Conservation (phyloP, 805 yeast genomes). For the Pichia heedii region DNA sequence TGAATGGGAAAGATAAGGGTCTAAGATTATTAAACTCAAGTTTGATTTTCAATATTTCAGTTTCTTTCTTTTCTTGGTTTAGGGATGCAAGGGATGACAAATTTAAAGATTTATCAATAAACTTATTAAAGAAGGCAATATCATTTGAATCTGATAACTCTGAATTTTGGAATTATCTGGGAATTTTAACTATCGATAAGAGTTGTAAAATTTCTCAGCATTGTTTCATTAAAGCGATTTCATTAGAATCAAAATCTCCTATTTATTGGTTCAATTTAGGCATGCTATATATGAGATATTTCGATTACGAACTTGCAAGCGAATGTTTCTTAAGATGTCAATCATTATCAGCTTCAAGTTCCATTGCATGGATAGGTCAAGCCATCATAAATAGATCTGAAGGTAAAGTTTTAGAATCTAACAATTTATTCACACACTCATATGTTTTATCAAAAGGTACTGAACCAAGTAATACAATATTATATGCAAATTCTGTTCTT, state of each 20-base stretch:
- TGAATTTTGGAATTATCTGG: slow-evolving; percentile 76
- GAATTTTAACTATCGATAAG: slow-evolving; percentile 56
- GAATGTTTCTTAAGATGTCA: slow-evolving; percentile 68
- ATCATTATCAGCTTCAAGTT: slow-evolving; percentile 68
- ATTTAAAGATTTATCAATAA: slow-evolving; percentile 45
- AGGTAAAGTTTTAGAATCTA: slow-evolving; percentile 44
- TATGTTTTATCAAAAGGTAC: slow-evolving; percentile 68
- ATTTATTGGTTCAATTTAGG: slow-evolving; percentile 78
- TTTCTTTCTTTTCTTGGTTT: slow-evolving; percentile 46
- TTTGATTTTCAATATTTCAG: slow-evolving; percentile 60
- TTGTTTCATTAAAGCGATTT: slow-evolving; percentile 76
- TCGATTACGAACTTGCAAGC: slow-evolving; percentile 64
- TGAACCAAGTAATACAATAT: slow-evolving; percentile 57
- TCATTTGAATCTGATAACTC: slow-evolving; percentile 61
- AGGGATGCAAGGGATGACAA: slow-evolving; percentile 14
- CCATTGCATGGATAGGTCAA: slow-evolving; percentile 78
- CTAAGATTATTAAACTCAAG: slow-evolving; percentile 45
- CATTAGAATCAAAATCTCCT: slow-evolving; percentile 59
- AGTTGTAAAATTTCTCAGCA: slow-evolving; percentile 81
- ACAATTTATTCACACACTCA: slow-evolving; percentile 65
- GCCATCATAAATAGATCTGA: slow-evolving; percentile 51
- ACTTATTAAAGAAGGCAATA: slow-evolving; percentile 55
- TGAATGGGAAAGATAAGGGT: slow-evolving; percentile 20
- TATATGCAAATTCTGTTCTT: slow-evolving; percentile 57
- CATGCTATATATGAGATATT: slow-evolving; percentile 55